These are phyloP conservation scores for Apiotrichum domesticum DNA, from an alignment of 1,284 basidiomycete species.

Conservation along the genomic window DNA sequence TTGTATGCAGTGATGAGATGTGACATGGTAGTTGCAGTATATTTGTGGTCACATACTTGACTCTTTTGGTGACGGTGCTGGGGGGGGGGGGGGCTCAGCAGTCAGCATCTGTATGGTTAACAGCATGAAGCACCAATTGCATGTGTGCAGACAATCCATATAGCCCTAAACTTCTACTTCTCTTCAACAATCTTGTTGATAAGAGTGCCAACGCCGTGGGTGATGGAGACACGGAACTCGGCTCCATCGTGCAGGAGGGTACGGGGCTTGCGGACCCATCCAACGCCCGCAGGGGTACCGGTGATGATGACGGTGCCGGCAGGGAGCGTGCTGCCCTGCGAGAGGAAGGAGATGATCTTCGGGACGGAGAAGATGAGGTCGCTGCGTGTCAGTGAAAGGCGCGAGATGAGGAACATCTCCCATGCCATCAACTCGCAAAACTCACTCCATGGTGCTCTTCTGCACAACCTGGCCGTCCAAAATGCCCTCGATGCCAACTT, in stretches of 20 bases:
- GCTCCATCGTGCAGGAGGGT: constrained; percentile 41
- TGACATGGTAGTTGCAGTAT: no score
- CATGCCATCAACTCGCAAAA: constrained; percentile 27
- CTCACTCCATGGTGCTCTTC: constrained; percentile 40
- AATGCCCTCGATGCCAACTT: constrained; percentile 35
- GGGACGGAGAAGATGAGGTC: constrained; percentile 48
- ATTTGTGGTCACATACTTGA: no score
- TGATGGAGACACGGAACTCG: constrained; percentile 45
- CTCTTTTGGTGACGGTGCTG: no score
- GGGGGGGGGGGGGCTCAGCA: no score
- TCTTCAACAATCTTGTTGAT: constrained; percentile 47
- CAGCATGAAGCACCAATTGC: no score
- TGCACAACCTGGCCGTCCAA: constrained; percentile 44
- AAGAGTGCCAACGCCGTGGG: constrained; percentile 47
- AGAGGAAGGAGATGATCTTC: constrained; percentile 59
- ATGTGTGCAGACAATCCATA: background rate
- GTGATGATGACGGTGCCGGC: constrained; percentile 77
- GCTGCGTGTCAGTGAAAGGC: constrained; percentile 18
- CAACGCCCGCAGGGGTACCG: constrained; percentile 46
- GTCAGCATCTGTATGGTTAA: no score
- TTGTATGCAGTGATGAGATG: no score
- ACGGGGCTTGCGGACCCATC: constrained; percentile 38
- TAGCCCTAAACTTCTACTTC: constrained; percentile 20
- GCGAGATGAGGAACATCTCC: background rate
- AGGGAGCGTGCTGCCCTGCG: constrained; percentile 76